A percentile compares a stretch with the other conserved stretches of the same genome.
These are phyloP conservation scores for Chytriomyces sp. DNA, from an alignment of 192 early-diverging fungal genomes.

Conservation along the genomic window DNA sequence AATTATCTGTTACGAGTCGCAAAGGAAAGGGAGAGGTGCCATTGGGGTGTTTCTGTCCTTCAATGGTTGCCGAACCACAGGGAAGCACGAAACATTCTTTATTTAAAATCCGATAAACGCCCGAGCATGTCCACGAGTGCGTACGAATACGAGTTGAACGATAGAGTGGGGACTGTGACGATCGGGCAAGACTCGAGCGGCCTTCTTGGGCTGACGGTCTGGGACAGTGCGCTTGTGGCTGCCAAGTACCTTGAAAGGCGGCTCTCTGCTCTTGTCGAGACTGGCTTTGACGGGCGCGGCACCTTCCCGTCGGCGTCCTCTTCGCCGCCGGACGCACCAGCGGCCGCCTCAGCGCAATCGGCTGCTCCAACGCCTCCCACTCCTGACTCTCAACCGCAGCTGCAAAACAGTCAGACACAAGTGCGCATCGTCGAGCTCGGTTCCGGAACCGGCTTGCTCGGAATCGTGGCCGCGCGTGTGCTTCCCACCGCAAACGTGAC, in stretches of 20 bases:
- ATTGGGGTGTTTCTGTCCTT: too few species aligned
- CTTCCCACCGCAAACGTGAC: neutral
- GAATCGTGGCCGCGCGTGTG: slow-evolving; percentile 43
- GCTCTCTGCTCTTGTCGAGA: neutral
- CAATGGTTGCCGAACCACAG: too few species aligned
- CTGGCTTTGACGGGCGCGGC: slow-evolving; percentile 1
- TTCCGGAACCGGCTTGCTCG: slow-evolving; percentile 62
- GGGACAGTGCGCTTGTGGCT: slow-evolving; percentile 44
- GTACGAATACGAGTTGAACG: slow-evolving; percentile 29
- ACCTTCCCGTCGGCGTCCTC: neutral
- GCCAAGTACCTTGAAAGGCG: slow-evolving; percentile 45
- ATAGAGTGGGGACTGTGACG: neutral
- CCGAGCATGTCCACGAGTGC: too few species aligned
- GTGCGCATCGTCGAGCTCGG: slow-evolving; percentile 56
- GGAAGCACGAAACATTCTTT: too few species aligned
- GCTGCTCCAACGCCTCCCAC: too few species aligned
- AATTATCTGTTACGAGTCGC: too few species aligned
- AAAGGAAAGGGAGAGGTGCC: too few species aligned
- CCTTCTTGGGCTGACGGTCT: slow-evolving; percentile 44
- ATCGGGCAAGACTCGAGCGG: slow-evolving; percentile 11
- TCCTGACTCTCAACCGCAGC: too few species aligned
- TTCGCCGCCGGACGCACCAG: neutral
- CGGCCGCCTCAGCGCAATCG: too few species aligned
- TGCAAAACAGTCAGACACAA: too few species aligned
- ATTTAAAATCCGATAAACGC: too few species aligned